Conservation (phyloP, 805 yeast species). For the Sugiyamaella lignohabitans region DNA sequence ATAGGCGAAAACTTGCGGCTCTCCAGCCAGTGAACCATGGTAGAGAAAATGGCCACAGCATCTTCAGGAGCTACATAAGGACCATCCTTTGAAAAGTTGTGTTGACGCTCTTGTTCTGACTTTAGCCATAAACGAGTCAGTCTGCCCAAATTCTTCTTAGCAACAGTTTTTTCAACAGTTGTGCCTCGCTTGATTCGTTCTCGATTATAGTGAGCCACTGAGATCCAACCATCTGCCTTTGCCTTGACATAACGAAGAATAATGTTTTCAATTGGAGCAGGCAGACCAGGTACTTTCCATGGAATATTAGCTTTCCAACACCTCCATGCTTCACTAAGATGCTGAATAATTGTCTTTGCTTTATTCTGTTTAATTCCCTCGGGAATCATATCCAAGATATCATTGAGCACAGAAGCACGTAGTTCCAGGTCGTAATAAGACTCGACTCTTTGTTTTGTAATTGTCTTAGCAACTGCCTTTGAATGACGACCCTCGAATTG, state of each 20-base stretch:
- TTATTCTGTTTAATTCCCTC: conserved; percentile 85
- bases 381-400: conserved; percentile 94
- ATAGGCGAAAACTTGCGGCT: conserved; percentile 76
- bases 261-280: conserved; percentile 79
- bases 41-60: conserved; percentile 78
- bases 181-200: conserved; percentile 86
- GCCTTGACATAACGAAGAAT: conserved; percentile 88
- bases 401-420: conserved; percentile 91
- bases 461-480: conserved; percentile 86
- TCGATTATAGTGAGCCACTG: conserved; percentile 87
- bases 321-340: conserved; percentile 96
- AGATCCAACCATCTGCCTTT: conserved; percentile 94
- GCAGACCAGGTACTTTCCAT: conserved; percentile 96
- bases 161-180: conserved; percentile 89
- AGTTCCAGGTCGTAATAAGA: conserved; percentile 91
- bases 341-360: conserved; percentile 83
- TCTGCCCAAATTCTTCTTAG: conserved; percentile 87
- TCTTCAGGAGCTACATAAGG: conserved; percentile 82
- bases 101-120: conserved; percentile 85
- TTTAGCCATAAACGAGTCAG: conserved; percentile 88
- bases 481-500: conserved; percentile 95
- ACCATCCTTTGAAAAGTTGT: conserved; percentile 70
- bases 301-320: conserved; percentile 99
- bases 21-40: conserved; percentile 90
- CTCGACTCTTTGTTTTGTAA: conserved; percentile 92